Evolutionary conservation across 306 rosid genomes (phyloP).

Genomic region (Inga leiocalycina): DNA sequence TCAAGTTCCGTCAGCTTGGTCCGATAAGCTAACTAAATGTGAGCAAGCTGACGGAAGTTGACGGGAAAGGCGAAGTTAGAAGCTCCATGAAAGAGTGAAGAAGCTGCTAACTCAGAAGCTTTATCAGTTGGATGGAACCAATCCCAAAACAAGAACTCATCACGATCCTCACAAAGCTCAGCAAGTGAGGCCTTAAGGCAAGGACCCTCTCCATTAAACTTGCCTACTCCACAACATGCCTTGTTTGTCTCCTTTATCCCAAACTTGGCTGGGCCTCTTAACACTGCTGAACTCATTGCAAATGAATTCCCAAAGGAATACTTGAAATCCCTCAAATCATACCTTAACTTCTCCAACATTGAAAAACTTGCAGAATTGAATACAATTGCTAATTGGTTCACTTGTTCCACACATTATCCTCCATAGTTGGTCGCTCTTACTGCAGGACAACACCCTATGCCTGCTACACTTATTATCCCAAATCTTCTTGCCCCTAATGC

Average conservation of each 20-base stretch:
- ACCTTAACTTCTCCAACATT: constrained; percentile 38
- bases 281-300: constrained; percentile 3
- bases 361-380: constrained; percentile 26
- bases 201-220: constrained; percentile 29
- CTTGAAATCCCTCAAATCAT: constrained; percentile 30
- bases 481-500: constrained; percentile 56
- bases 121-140: constrained; percentile 50
- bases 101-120: constrained; percentile 40
- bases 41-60: constrained; percentile 39
- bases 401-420: constrained; percentile 32
- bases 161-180: constrained; percentile 28
- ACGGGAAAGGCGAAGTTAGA: constrained; percentile 26
- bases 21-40: no score
- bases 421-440: background rate
- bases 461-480: constrained; percentile 44
- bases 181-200: constrained; percentile 22
- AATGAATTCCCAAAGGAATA: constrained; percentile 53
- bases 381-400: constrained; percentile 41
- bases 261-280: background rate
- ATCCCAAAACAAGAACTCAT: constrained; percentile 56
- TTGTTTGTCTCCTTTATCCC: constrained; percentile 39
- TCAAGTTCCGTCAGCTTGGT: background rate
- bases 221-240: constrained; percentile 66
- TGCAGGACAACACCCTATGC: constrained; percentile 23
- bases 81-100: background rate